Base-by-base conservation (phyloP, 306 rosid genomes). In the Dalbergia cultrata region DNA sequence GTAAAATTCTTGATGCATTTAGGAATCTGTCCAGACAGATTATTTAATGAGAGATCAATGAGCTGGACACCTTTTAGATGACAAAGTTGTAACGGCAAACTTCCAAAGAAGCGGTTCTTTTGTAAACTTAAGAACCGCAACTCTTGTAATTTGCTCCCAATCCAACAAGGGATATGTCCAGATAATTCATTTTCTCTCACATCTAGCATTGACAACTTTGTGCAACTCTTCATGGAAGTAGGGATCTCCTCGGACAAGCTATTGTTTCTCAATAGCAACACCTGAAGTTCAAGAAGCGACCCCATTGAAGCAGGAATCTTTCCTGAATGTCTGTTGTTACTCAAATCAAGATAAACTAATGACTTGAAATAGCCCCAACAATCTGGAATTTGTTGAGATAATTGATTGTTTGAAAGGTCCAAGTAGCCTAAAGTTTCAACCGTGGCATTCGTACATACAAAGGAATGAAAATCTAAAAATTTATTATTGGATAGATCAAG, bases 271-370 rank as follows among this genome's bases (percentile, higher is more conserved):
- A 83, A 19, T 0, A 47, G 1, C 16, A 83, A 39, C 13, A 5
- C 75, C 16, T 8, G 17, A 22, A 83, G 66, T 4, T 56, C 9
- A 33, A 8, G 18, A 2, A 72, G 65, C 0, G 71, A 77, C 26
- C 86, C 86, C 39, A 82, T 2, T n/a, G 82, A 62, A 10, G 54
- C 0, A 13, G 82, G 82, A 82, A 76, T 31, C 21, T 7, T 4
- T 7, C 74, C 60, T 3, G 17, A 37, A 13, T 72, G 52, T 0
- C 50, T 52, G 0, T 80, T 80, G 0, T 64, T 9, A 64, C 79
- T 80, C 26, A 80, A 14, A n/a, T 80, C 34, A 3, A 80, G 18
- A 53, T 63, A 64, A 5, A 2, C 3, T 16, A 74, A 14, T 74
- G 76, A 65, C 11, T 22, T 64, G 19, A 80, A 64, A 54, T 6